These are phyloP conservation scores for Setomelanomma holmii DNA, from an alignment of 2,329 filamentous ascomycete genomes.

Conservation along the genomic window DNA sequence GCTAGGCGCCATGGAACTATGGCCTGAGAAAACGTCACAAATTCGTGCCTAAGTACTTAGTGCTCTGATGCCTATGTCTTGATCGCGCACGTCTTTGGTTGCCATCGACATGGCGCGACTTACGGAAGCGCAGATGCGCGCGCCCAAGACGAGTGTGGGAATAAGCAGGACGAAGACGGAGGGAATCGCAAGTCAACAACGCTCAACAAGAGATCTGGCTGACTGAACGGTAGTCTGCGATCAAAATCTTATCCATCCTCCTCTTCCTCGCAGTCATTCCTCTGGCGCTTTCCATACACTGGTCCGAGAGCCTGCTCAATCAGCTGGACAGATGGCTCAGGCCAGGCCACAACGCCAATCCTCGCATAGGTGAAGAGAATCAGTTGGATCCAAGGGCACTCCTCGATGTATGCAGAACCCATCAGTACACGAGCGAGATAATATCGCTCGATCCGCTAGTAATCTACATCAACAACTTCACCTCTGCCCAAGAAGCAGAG, in stretches of 20 bases:
- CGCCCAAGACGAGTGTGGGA: background rate
- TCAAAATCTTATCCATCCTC: background rate
- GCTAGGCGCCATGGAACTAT: background rate
- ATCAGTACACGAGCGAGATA: constrained; percentile 36
- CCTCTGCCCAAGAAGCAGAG: constrained; percentile 25
- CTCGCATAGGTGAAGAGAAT: background rate
- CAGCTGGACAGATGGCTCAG: constrained; percentile 15
- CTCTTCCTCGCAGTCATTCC: constrained; percentile 9
- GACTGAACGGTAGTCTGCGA: background rate
- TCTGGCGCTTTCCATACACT: constrained; percentile 12
- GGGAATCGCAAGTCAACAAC: background rate
- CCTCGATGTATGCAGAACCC: constrained; percentile 18
- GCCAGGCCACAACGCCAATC: background rate
- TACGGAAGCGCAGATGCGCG: background rate
- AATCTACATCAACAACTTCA: constrained; percentile 41
- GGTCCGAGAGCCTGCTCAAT: background rate
- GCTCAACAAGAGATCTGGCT: background rate
- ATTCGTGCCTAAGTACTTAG: background rate
- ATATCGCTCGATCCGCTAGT: constrained; percentile 33
- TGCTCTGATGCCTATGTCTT: background rate
- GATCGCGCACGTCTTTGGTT: background rate
- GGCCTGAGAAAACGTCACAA: background rate
- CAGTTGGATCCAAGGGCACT: constrained; percentile 3
- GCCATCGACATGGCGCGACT: constrained; percentile 2
- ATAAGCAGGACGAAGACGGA: background rate